phyloP scores from a whole-genome alignment of 352 stramenopile species.

The Elongisporangium undulatum region DNA sequence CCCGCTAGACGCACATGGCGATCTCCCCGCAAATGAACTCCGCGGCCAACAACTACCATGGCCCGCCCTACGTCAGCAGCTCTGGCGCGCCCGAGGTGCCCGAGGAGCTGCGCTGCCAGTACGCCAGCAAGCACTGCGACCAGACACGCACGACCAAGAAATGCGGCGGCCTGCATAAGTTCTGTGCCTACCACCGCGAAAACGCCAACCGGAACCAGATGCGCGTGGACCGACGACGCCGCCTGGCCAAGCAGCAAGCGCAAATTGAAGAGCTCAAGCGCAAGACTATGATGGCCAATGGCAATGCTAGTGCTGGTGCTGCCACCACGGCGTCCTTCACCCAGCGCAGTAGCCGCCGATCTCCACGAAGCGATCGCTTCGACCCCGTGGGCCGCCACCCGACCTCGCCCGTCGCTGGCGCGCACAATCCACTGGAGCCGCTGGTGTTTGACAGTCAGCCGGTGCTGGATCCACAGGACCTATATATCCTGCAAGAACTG shows the following conservation, averaged over 20 bases:
- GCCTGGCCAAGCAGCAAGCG: conserved; percentile 38
- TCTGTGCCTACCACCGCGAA: conserved; percentile 54
- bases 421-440: neutral
- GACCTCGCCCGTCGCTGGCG: neutral
- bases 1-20: neutral
- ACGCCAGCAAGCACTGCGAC: conserved; percentile 50
- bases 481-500: neutral
- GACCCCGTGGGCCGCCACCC: neutral
- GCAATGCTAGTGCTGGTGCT: neutral
- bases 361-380: neutral
- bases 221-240: conserved; percentile 36
- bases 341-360: neutral
- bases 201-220: conserved; percentile 60
- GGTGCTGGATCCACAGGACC: neutral
- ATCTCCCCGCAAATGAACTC: neutral
- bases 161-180: conserved; percentile 50
- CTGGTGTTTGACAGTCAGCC: neutral
- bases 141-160: conserved; percentile 53
- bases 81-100: conserved; percentile 7
- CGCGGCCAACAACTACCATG: neutral
- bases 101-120: conserved; percentile 32
- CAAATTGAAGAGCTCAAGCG: conserved; percentile 1
- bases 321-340: neutral
- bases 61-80: neutral
- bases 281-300: neutral